phyloP scores from a whole-genome alignment of 352 stramenopile species.

The Globisporangium radiosum region DNA sequence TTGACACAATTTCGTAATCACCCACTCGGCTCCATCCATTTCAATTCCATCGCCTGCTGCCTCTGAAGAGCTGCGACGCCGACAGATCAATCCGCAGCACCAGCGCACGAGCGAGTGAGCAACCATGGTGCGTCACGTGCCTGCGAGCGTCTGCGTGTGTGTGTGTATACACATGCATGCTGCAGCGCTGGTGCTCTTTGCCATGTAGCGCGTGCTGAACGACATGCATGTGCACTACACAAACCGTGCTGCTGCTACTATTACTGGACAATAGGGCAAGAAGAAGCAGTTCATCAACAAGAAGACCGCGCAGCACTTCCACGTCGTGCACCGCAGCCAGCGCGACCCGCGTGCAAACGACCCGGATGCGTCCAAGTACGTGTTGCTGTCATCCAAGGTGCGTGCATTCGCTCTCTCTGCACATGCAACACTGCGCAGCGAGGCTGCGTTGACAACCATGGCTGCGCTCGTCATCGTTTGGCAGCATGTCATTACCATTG shows the following conservation, averaged over 20 bases:
- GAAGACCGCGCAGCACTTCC: constrained; percentile 82
- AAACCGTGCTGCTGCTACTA: too few relatives aligned
- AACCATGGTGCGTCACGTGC: background rate
- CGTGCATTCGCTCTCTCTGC: background rate
- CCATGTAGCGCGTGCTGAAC: too few relatives aligned
- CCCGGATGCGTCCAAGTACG: constrained; percentile 78
- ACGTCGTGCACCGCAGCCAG: constrained; percentile 83
- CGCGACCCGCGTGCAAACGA: constrained; percentile 76
- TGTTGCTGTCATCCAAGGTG: constrained; percentile 61
- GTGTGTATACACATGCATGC: background rate
- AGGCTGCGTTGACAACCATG: too few relatives aligned
- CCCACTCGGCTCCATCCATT: constrained; percentile 3
- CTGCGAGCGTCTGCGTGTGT: background rate
- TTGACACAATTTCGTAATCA: background rate
- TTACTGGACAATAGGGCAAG: constrained; percentile 19
- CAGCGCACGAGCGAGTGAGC: background rate
- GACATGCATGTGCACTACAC: too few relatives aligned
- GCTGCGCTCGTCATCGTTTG: background rate
- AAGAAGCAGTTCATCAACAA: constrained; percentile 88
- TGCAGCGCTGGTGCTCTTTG: background rate
- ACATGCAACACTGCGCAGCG: too few relatives aligned
- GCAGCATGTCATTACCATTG: background rate
- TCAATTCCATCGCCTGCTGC: background rate
- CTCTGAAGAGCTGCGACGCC: background rate
- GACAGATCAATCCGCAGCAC: background rate